phyloP scores from a whole-genome alignment of 305 asterid genomes.

The Fraxinus dipetala region DNA sequence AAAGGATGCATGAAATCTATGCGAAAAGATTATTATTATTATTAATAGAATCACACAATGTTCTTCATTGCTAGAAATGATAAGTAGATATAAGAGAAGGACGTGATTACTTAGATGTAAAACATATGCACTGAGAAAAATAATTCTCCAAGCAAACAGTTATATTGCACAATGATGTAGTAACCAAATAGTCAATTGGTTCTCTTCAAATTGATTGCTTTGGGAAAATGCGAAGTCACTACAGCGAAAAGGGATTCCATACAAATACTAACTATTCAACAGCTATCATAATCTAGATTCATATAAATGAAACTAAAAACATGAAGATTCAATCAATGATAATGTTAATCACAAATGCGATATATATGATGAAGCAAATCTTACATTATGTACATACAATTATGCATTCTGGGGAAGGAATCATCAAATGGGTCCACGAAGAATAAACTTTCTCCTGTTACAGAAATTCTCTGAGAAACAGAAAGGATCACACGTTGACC shows the following conservation, averaged over 20 bases:
- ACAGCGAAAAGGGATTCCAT: neutral
- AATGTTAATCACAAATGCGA: neutral
- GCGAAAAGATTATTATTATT: neutral
- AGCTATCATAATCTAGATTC: neutral
- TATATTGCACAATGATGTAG: neutral
- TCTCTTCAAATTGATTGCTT: neutral
- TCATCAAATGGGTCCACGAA: conserved; percentile 86
- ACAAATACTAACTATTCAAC: neutral
- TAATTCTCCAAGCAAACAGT: neutral
- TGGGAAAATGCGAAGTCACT: neutral
- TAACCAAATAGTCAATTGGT: neutral
- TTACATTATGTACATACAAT: conserved; percentile 72
- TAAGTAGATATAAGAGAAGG: neutral
- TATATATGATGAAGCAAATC: conserved; percentile 31
- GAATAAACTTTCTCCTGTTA: conserved; percentile 76
- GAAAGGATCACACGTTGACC: conserved; percentile 82
- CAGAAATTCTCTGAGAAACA: conserved; percentile 73
- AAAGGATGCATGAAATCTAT: neutral
- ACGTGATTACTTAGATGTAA: neutral
- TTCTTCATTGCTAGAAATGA: neutral
- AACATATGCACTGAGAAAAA: neutral
- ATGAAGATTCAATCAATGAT: neutral
- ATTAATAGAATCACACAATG: neutral
- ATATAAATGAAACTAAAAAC: neutral
- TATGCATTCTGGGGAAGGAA: conserved; percentile 65